Evolutionary conservation across 1,139 yeast genomes (phyloP).

Genomic region (Ogataea hybrid): DNA sequence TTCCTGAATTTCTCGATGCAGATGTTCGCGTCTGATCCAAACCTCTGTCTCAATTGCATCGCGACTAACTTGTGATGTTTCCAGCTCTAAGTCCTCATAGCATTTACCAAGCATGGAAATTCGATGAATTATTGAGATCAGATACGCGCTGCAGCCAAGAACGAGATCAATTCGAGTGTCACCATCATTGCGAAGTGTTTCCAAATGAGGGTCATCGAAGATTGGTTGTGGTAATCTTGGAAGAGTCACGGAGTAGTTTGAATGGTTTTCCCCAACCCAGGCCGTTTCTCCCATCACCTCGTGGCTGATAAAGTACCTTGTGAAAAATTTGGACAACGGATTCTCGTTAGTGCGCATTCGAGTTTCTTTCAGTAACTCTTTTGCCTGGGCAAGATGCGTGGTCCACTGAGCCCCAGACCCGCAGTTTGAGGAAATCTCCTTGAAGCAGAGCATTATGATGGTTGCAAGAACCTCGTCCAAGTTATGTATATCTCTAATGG

Average conservation of each 20-base stretch:
- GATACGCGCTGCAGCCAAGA: slow-evolving; percentile 39
- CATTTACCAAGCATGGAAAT: slow-evolving; percentile 37
- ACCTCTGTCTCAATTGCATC: slow-evolving; percentile 27
- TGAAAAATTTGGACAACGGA: slow-evolving; percentile 35
- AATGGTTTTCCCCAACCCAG: slow-evolving; percentile 25
- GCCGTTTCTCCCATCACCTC: slow-evolving; percentile 44
- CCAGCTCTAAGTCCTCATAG: slow-evolving; percentile 34
- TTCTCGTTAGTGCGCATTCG: slow-evolving; percentile 24
- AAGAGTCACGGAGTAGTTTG: neutral
- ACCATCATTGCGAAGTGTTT: slow-evolving; percentile 26
- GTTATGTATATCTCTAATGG: slow-evolving; percentile 31
- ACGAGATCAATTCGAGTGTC: slow-evolving; percentile 38
- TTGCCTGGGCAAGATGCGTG: slow-evolving; percentile 34
- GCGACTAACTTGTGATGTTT: slow-evolving; percentile 14
- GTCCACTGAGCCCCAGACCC: slow-evolving; percentile 36
- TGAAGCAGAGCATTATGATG: slow-evolving; percentile 38
- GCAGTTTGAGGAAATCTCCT: slow-evolving; percentile 40
- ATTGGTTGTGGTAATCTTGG: neutral
- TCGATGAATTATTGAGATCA: slow-evolving; percentile 35
- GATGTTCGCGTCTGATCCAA: slow-evolving; percentile 24
- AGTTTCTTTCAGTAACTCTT: slow-evolving; percentile 22
- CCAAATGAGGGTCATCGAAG: slow-evolving; percentile 18
- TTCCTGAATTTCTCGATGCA: slow-evolving; percentile 25
- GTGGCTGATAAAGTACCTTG: slow-evolving; percentile 38
- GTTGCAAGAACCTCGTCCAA: slow-evolving; percentile 42